phyloP scores from a whole-genome alignment of 306 rosid genomes.

The Gillenia trifoliata region DNA sequence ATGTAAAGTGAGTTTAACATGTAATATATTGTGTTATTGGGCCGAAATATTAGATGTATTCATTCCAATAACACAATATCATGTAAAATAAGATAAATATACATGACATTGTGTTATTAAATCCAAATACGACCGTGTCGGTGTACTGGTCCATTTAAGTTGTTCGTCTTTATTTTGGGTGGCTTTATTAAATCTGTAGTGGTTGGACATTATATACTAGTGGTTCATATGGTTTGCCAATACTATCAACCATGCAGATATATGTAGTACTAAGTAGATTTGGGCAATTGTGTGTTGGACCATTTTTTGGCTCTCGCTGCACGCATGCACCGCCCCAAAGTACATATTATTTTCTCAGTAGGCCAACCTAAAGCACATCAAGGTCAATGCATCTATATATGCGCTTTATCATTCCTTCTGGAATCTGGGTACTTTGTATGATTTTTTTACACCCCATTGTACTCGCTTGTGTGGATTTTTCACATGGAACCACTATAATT shows the following conservation, averaged over 20 bases:
- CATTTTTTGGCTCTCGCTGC: background rate
- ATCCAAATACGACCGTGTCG: too few species aligned
- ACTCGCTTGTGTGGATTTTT: background rate
- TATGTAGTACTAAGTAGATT: background rate
- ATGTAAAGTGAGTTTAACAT: too few species aligned
- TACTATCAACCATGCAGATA: background rate
- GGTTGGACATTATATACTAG: background rate
- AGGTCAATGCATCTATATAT: background rate
- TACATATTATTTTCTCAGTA: background rate
- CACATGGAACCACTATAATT: background rate
- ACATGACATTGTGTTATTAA: too few species aligned
- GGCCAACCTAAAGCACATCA: background rate
- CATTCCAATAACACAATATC: too few species aligned
- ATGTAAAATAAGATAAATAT: too few species aligned
- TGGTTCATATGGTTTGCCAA: background rate
- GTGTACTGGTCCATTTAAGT: too few species aligned
- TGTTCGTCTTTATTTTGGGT: background rate
- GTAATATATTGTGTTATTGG: too few species aligned
- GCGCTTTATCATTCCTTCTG: background rate
- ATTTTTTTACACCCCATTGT: background rate
- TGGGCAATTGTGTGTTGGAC: background rate
- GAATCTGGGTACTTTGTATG: background rate
- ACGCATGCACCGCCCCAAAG: background rate
- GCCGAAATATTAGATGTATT: too few species aligned
- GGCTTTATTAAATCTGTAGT: background rate